Percentiles rank a stretch among this genome's conserved stretches.
phyloP scores from a whole-genome alignment of 2,329 filamentous ascomycete genomes.

The Monilinia aucupariae region DNA sequence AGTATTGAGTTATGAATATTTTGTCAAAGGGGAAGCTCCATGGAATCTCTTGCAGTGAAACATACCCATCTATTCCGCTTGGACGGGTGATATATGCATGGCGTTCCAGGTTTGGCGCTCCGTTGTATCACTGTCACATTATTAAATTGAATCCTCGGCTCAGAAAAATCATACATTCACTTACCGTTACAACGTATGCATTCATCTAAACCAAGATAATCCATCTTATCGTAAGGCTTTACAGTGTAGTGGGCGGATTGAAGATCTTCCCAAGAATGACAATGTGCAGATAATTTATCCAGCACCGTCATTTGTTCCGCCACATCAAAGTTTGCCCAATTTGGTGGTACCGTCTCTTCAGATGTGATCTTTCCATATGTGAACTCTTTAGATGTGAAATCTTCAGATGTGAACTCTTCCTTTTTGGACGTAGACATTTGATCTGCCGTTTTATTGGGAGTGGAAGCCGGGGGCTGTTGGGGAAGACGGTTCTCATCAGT shows the following conservation, averaged over 20 bases:
- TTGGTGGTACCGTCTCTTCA: neutral
- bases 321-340: conserved; percentile 19
- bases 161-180: neutral
- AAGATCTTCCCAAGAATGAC: conserved; percentile 21
- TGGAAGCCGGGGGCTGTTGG: too few relatives aligned
- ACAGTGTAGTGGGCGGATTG: conserved; percentile 16
- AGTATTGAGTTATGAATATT: conserved; percentile 5
- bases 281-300: conserved; percentile 17
- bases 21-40: neutral
- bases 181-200: conserved; percentile 22
- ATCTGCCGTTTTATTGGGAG: too few relatives aligned
- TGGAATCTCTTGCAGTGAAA: neutral
- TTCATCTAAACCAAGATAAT: conserved; percentile 19
- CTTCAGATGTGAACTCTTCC: too few relatives aligned
- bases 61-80: conserved; percentile 22
- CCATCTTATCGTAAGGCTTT: conserved; percentile 15
- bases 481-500: too few relatives aligned
- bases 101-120: neutral
- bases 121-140: conserved; percentile 9
- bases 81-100: conserved; percentile 20
- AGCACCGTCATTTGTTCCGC: conserved; percentile 16
- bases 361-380: too few relatives aligned
- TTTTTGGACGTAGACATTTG: too few relatives aligned
- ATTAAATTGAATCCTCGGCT: neutral
- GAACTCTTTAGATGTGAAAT: too few relatives aligned